Evolutionary conservation across 1,139 yeast genomes (phyloP).

Genomic region (Diutina pseudorugosa): DNA sequence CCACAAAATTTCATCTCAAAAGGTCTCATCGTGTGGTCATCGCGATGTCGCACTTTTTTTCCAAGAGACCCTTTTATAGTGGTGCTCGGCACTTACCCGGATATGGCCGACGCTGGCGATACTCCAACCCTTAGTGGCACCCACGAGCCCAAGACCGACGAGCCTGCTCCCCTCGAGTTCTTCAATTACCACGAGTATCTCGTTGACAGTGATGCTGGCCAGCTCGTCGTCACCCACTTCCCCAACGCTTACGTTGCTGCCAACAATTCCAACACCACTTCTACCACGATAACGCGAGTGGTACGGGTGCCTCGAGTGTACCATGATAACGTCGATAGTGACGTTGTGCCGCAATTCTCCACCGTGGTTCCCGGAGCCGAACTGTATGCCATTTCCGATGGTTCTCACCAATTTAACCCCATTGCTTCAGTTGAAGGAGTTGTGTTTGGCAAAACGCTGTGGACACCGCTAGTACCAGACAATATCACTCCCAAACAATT

Average conservation of each 20-base stretch:
- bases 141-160: not conserved
- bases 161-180: not conserved
- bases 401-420: not conserved
- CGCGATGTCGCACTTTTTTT: not conserved
- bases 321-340: not conserved
- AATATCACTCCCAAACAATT: not conserved
- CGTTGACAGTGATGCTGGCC: not conserved
- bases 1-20: too few species aligned
- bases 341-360: not conserved
- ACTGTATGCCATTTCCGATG: not conserved
- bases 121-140: not conserved
- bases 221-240: not conserved
- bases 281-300: too few species aligned
- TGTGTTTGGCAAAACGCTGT: not conserved
- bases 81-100: not conserved
- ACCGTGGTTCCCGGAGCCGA: not conserved
- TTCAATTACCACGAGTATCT: conserved; percentile 2
- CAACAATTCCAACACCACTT: too few species aligned
- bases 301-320: not conserved
- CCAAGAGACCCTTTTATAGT: not conserved
- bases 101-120: not conserved
- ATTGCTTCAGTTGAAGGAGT: not conserved
- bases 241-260: not conserved
- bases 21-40: not conserved
- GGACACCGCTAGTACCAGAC: not conserved